Evolutionary conservation across 208 protist species (phyloP).

Genomic region (Trypanosoma brucei): DNA sequence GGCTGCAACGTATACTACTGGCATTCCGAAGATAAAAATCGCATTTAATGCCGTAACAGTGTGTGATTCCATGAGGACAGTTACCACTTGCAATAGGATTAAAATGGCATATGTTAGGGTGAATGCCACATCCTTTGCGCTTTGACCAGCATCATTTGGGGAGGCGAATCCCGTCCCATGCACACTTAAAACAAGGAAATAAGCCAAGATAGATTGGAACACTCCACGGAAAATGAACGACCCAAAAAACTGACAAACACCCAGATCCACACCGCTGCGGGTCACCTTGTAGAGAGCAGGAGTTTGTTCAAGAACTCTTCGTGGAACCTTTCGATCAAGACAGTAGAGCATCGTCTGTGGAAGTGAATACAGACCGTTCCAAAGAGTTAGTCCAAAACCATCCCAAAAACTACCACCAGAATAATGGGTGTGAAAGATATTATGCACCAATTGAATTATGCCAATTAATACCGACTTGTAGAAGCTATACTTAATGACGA

Average conservation of each 20-base stretch:
- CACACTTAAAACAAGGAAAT: conserved; percentile 45
- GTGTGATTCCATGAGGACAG: conserved; percentile 83
- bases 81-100: conserved; percentile 83
- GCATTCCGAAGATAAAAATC: conserved; percentile 65
- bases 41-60: conserved; percentile 69
- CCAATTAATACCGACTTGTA: conserved; percentile 96
- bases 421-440: conserved; percentile 50
- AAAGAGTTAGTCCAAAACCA: conserved; percentile 81
- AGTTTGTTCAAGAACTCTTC: conserved; percentile 60
- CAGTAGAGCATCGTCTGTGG: conserved; percentile 87
- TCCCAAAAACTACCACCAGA: conserved; percentile 91
- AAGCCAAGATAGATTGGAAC: conserved; percentile 60
- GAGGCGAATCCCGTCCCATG: conserved; percentile 41
- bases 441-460: conserved; percentile 91
- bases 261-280: conserved; percentile 46
- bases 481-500: conserved; percentile 96
- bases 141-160: conserved; percentile 24
- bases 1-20: conserved; percentile 45
- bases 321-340: conserved; percentile 81
- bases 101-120: conserved; percentile 83
- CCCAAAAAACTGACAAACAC: conserved; percentile 57
- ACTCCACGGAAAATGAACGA: conserved; percentile 67
- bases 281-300: conserved; percentile 79
- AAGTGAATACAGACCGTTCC: conserved; percentile 91
- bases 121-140: conserved; percentile 68